phyloP scores from a whole-genome alignment of 352 stramenopile genomes.

The Phytophthora aleatoria region DNA sequence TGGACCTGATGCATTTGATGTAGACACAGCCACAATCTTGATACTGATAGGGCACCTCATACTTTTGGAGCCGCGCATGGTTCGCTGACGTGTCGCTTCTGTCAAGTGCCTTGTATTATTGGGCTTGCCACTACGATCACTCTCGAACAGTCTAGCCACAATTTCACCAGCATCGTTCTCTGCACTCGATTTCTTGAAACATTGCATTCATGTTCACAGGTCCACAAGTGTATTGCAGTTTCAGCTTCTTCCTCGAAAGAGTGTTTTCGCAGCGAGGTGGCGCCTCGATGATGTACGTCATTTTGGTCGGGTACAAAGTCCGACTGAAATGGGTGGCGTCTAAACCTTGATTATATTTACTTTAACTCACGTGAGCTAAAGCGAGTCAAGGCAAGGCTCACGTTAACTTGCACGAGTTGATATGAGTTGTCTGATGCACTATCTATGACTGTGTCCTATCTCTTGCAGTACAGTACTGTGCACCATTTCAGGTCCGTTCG shows the following conservation, averaged over 20 bases:
- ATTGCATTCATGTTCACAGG: neutral
- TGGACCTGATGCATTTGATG: neutral
- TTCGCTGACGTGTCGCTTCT: neutral
- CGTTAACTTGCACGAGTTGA: too few relatives aligned
- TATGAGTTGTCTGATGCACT: too few relatives aligned
- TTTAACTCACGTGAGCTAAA: too few relatives aligned
- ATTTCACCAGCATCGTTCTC: neutral
- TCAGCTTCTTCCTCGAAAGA: neutral
- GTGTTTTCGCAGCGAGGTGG: neutral
- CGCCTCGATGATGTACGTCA: neutral
- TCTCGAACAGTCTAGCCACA: neutral
- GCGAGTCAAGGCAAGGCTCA: too few relatives aligned
- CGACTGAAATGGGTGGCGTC: too few relatives aligned
- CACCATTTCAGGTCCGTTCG: too few relatives aligned
- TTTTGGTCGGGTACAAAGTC: neutral
- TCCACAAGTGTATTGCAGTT: neutral
- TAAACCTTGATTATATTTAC: too few relatives aligned
- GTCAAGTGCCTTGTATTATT: neutral
- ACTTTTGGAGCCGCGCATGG: neutral
- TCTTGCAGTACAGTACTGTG: too few relatives aligned
- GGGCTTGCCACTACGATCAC: neutral
- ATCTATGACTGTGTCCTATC: too few relatives aligned
- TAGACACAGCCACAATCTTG: neutral
- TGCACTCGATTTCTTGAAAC: neutral
- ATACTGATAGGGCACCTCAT: neutral